Evolutionary conservation across 192 early-diverging fungal species (phyloP).

Genomic region (Physocladia obscura): DNA sequence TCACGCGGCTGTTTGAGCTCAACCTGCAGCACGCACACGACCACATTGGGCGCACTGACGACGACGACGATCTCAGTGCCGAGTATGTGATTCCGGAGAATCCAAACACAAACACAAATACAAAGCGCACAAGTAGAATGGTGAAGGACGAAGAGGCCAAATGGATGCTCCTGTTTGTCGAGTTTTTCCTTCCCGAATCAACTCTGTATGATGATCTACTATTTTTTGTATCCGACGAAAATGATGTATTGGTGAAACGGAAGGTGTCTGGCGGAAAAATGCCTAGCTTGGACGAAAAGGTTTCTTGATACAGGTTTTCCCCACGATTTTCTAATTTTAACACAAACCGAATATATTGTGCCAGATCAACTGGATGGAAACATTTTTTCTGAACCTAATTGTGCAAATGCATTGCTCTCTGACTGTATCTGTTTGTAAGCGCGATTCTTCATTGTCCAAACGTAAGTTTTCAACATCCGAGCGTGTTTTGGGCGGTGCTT

Average conservation of each 20-base stretch:
- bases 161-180: background rate
- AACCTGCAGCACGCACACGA: background rate
- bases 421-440: constrained; percentile 80
- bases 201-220: constrained; percentile 6
- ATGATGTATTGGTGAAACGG: background rate
- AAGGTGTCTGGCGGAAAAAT: background rate
- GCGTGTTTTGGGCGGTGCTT: background rate
- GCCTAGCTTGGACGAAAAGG: background rate
- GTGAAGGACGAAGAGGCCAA: background rate
- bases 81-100: background rate
- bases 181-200: background rate
- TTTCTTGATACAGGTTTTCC: too few relatives aligned
- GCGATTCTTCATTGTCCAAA: constrained; percentile 11
- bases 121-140: background rate
- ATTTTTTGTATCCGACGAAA: background rate
- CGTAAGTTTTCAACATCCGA: background rate
- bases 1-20: background rate
- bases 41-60: background rate
- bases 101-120: too few relatives aligned
- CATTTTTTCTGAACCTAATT: constrained; percentile 88
- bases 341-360: too few relatives aligned
- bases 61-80: background rate
- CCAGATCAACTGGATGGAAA: constrained; percentile 83
- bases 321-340: too few relatives aligned
- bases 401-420: constrained; percentile 88